phyloP scores from a whole-genome alignment of 192 early-diverging fungal species.

The Umbelopsis ramanniana region DNA sequence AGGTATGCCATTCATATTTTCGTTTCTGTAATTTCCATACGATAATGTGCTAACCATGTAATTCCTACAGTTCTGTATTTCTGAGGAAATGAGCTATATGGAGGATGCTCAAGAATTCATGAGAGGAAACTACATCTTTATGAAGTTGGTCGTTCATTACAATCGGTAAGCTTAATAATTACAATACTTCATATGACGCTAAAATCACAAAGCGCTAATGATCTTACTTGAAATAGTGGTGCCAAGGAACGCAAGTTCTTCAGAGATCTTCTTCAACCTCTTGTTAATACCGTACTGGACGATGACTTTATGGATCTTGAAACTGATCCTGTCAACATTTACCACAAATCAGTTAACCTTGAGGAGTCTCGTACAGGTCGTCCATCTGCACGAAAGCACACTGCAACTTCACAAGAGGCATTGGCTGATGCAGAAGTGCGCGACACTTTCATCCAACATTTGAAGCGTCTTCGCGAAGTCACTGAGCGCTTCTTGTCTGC shows the following conservation, averaged over 20 bases:
- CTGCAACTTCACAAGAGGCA: constrained; percentile 82
- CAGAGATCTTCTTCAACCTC: constrained; percentile 78
- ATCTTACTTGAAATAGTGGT: constrained; percentile 53
- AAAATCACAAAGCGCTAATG: too few relatives aligned
- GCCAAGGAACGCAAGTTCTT: constrained; percentile 95
- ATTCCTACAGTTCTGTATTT: constrained; percentile 63
- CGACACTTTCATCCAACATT: constrained; percentile 66
- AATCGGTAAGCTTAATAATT: constrained; percentile 60
- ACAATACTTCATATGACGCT: too few relatives aligned
- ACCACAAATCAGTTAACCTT: constrained; percentile 82
- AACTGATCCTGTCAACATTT: constrained; percentile 89
- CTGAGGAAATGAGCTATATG: constrained; percentile 88
- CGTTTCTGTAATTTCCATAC: not conserved
- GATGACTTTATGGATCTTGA: constrained; percentile 86
- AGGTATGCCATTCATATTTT: constrained; percentile 48
- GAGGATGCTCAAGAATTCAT: constrained; percentile 87
- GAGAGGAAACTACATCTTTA: constrained; percentile 94
- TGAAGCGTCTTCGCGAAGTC: constrained; percentile 79
- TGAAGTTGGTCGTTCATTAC: constrained; percentile 95
- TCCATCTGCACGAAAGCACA: constrained; percentile 72
- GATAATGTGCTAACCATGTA: not conserved
- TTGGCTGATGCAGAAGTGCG: constrained; percentile 79
- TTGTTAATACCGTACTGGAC: constrained; percentile 79
- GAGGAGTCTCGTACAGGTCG: constrained; percentile 91
- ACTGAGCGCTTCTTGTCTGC: constrained; percentile 84